Base-by-base conservation (phyloP, 163 green algal species). In the Scenedesmus sp. region DNA sequence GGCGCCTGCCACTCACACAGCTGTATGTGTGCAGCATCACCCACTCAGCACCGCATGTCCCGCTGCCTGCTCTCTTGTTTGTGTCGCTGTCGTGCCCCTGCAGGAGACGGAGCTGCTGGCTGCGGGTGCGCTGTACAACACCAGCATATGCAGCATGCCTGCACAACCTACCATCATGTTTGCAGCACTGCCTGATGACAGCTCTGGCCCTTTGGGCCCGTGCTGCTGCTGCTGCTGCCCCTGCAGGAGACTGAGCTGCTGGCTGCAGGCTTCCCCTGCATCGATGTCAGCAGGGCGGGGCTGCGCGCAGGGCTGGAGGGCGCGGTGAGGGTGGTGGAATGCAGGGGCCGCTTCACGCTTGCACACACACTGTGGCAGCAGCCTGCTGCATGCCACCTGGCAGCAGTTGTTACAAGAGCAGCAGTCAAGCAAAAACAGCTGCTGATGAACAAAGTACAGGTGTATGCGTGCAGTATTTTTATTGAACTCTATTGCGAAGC, bases 241-340 rank as follows among this genome's bases (percentile, higher is more conserved):
- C 12, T 89, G 26, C 95, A 97, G 95, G 96, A 97, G 57, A 98
- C 96, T 8, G 97, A 99, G 90, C 90, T 99, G 46, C 56, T 99
- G 46, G 94, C 93, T 13, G 97, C 97, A 9, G 97, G 97, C 20
- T 99, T 99, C 91, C 97, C 97, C 18, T 99, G 97, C 94, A 96
- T 99, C 60, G 97, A 99, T 86, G 96, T 99, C 34, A 97, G 93
- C 88, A 92, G 96, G 8, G 96, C 96, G 20, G 97, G 97, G 0
- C 90, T 97, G 60, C 89, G 97, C 0, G 56, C 67, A 3, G 97
- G 97, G 18, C 89, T 98, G 26, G 88, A 96, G 4, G 97, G 97
- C 2, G 91, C 95, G 92, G 93, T 96, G 90, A 81, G 92, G 0
- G 13, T 26, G 34, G 34, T 46, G 34, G 34, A 0, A 0, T 46